phyloP scores from a whole-genome alignment of 1,284 basidiomycete species.

The Cutaneotrichosporon sp. region DNA sequence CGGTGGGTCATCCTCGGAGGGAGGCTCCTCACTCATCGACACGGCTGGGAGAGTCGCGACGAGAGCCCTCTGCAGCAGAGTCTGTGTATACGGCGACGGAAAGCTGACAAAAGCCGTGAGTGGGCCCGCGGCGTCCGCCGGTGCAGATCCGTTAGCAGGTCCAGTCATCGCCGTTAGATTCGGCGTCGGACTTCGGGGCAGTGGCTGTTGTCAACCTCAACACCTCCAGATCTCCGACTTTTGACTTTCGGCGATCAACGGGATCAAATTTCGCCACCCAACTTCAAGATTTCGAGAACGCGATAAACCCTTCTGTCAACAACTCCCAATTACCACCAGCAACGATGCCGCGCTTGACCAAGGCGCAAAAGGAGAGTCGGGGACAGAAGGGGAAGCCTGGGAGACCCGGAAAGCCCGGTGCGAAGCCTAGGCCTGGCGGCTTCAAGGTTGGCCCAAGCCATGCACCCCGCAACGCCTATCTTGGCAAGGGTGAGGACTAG shows the following conservation, averaged over 20 bases:
- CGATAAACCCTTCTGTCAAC: neutral
- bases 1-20: conserved; percentile 32
- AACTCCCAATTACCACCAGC: too few relatives aligned
- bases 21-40: conserved; percentile 30
- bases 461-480: conserved; percentile 46
- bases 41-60: conserved; percentile 37
- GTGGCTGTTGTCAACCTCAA: too few relatives aligned
- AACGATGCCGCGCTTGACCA: conserved; percentile 39
- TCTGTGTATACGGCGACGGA: conserved; percentile 70
- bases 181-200: too few relatives aligned
- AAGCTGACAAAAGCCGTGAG: conserved; percentile 61
- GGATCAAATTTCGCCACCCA: neutral
- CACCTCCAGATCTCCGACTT: too few relatives aligned
- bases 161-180: neutral
- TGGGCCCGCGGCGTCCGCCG: conserved; percentile 1
- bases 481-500: conserved; percentile 45
- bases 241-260: neutral
- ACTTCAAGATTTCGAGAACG: neutral
- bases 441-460: conserved; percentile 46
- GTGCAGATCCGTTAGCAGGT: neutral
- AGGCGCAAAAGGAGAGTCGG: conserved; percentile 33
- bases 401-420: neutral
- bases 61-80: conserved; percentile 64
- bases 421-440: conserved; percentile 16
- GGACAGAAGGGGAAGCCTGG: conserved; percentile 13